Evolutionary conservation across 805 yeast species (phyloP).

Genomic region (Yarrowia deformans): DNA sequence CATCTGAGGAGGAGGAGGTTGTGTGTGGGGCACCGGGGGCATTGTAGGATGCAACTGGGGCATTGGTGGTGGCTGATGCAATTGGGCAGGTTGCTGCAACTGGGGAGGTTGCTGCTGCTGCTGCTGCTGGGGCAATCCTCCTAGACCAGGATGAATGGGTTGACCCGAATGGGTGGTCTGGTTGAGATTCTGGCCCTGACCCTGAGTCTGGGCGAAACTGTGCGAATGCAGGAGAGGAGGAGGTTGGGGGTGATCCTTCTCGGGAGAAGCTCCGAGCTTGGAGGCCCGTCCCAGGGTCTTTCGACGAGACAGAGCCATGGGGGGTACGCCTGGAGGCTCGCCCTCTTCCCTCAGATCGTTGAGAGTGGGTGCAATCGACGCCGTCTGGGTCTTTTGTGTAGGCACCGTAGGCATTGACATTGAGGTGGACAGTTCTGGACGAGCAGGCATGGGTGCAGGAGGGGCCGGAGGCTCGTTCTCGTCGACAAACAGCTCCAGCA

Average conservation of each 20-base stretch:
- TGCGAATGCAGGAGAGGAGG: conserved; percentile 37
- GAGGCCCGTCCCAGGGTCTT: conserved; percentile 31
- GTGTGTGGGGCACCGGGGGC: conserved; percentile 16
- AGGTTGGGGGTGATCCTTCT: conserved; percentile 18
- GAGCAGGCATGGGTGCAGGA: conserved; percentile 25
- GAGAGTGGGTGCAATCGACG: conserved; percentile 2
- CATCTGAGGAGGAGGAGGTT: conserved; percentile 3
- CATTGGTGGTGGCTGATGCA: not conserved
- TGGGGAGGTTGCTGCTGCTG: conserved; percentile 5
- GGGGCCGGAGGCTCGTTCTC: conserved; percentile 49
- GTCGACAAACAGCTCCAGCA: conserved; percentile 73
- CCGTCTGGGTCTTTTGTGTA: conserved; percentile 20
- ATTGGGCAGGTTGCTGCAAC: not conserved
- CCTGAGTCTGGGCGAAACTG: conserved; percentile 28
- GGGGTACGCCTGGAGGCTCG: conserved; percentile 28
- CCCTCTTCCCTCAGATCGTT: conserved; percentile 25
- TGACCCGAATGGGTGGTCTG: conserved; percentile 24
- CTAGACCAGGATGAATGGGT: conserved; percentile 26
- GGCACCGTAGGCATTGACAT: conserved; percentile 33
- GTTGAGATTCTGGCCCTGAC: conserved; percentile 13
- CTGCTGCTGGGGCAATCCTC: conserved; percentile 5
- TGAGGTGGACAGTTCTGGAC: conserved; percentile 34
- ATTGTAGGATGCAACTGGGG: conserved; percentile 17
- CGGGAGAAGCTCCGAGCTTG: conserved; percentile 10
- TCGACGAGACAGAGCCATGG: conserved; percentile 36